A percentile compares a stretch with the other conserved stretches of the same genome.
Evolutionary conservation across 345 rosid genomes (phyloP).

Genomic region (Lumnitzera littorea): DNA sequence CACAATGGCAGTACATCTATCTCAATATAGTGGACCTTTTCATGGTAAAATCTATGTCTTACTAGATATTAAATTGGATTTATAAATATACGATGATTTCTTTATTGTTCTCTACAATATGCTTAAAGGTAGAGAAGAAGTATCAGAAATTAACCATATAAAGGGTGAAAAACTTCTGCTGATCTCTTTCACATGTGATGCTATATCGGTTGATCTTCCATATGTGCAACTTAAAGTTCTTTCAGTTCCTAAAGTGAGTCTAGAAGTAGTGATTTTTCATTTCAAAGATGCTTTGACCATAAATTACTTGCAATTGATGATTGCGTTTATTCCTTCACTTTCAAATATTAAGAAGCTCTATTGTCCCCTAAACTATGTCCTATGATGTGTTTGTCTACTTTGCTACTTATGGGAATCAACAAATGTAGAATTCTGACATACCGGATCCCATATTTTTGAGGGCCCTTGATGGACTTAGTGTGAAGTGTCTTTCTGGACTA

Average conservation of each 20-base stretch:
- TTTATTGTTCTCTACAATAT: slow-evolving; percentile 39
- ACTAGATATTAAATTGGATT: not conserved
- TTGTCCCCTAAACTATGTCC: not conserved
- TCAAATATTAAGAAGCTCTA: not conserved
- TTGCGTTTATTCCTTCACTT: not conserved
- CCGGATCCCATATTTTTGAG: slow-evolving; percentile 32
- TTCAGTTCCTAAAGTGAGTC: slow-evolving; percentile 36
- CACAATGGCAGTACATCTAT: slow-evolving; percentile 27
- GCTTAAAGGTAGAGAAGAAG: slow-evolving; percentile 31
- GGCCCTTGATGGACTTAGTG: slow-evolving; percentile 44
- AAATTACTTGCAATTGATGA: not conserved
- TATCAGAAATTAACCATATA: slow-evolving; percentile 35
- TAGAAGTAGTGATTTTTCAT: not conserved
- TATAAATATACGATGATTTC: slow-evolving; percentile 40
- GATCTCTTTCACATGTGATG: slow-evolving; percentile 50
- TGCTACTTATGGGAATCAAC: not conserved
- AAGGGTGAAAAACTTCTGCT: slow-evolving; percentile 45
- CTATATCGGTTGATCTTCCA: slow-evolving; percentile 50
- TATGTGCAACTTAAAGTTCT: slow-evolving; percentile 37
- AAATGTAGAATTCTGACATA: slow-evolving; percentile 40
- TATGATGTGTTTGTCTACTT: not conserved
- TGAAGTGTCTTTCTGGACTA: slow-evolving; percentile 57
- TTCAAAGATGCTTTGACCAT: not conserved
- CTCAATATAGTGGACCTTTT: not conserved
- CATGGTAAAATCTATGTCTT: not conserved